phyloP scores from a whole-genome alignment of 805 yeast species.

The Sungouiella thailandica region DNA sequence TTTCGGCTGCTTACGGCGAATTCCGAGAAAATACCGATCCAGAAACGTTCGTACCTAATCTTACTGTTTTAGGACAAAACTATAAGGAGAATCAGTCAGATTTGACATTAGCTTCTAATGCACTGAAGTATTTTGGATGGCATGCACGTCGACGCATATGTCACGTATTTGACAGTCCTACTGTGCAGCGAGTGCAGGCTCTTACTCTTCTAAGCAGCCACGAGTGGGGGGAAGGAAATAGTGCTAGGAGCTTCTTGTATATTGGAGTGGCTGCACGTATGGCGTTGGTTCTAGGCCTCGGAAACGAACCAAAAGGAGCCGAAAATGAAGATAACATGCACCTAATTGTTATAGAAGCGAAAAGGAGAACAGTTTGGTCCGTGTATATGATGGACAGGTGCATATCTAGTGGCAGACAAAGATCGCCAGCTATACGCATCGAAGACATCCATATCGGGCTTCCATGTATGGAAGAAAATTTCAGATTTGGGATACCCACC shows the following conservation, averaged over 20 bases:
- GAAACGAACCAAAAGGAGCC: constrained; percentile 6
- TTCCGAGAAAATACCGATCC: constrained; percentile 25
- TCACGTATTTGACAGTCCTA: constrained; percentile 34
- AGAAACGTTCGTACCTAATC: neutral
- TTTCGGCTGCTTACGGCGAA: constrained; percentile 27
- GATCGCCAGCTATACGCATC: constrained; percentile 28
- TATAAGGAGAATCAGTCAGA: no score
- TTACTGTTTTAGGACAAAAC: no score
- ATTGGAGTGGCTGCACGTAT: constrained; percentile 38
- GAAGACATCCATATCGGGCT: constrained; percentile 27
- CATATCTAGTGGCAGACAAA: constrained; percentile 30
- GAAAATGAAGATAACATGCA: neutral
- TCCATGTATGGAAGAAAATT: constrained; percentile 30
- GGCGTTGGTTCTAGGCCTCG: constrained; percentile 31
- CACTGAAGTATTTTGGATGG: neutral
- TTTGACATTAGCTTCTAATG: neutral
- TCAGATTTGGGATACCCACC: constrained; percentile 20
- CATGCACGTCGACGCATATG: constrained; percentile 28
- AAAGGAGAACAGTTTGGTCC: constrained; percentile 36
- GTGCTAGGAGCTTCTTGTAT: constrained; percentile 31
- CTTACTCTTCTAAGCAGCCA: constrained; percentile 32
- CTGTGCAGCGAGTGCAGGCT: constrained; percentile 35
- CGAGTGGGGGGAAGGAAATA: constrained; percentile 38
- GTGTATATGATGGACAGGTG: constrained; percentile 41
- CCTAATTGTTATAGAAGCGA: constrained; percentile 22